Conservation (phyloP, 768 basidiomycete genomes). For the Tricholoma matsutake region DNA sequence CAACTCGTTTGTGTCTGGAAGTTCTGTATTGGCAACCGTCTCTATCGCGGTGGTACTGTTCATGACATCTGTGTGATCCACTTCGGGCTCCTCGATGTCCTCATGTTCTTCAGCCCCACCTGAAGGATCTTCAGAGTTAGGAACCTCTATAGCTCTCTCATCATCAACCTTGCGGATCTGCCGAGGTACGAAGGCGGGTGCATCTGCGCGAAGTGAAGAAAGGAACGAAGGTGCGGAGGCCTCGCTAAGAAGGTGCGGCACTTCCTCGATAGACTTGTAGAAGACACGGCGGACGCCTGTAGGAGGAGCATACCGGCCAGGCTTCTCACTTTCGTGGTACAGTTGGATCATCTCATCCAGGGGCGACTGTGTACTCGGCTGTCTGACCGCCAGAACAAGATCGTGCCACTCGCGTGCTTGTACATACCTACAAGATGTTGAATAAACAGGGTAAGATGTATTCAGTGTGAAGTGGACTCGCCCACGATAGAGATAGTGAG, state of each 20-base stretch:
- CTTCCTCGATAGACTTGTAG: slow-evolving; percentile 9
- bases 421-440: slow-evolving; percentile 15
- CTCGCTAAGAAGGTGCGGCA: slow-evolving; percentile 5
- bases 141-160: not conserved
- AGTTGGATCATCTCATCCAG: slow-evolving; percentile 28
- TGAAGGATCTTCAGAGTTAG: not conserved
- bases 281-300: slow-evolving; percentile 10
- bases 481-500: not conserved
- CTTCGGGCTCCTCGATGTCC: slow-evolving; percentile 2
- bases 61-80: not conserved
- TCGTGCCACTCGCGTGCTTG: slow-evolving; percentile 25
- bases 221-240: slow-evolving; percentile 1
- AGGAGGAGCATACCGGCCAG: not conserved
- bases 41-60: not conserved
- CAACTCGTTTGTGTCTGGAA: slow-evolving; percentile 14
- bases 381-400: slow-evolving; percentile 20
- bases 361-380: slow-evolving; percentile 9
- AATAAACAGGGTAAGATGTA: not conserved
- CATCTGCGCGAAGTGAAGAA: not conserved
- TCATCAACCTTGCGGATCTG: not conserved
- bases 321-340: slow-evolving; percentile 11
- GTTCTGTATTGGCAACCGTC: slow-evolving; percentile 2
- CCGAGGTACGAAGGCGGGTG: not conserved
- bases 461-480: not conserved
- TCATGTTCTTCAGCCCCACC: not conserved